phyloP scores from a whole-genome alignment of 148 eudicot species.

The Cornus kousa region DNA sequence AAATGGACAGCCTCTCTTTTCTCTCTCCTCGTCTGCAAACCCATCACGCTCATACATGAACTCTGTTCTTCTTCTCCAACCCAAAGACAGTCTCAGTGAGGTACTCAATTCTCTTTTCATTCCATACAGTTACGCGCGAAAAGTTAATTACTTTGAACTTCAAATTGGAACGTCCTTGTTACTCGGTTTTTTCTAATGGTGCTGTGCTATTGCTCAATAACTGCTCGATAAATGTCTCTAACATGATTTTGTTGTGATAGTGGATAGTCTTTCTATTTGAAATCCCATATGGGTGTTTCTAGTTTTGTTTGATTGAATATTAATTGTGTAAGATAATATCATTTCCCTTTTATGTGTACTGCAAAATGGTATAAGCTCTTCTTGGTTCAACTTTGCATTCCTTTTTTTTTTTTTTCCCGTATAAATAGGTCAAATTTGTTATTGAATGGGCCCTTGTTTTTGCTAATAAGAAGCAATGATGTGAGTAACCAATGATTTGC shows the following conservation, averaged over 20 bases:
- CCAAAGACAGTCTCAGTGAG: slow-evolving; percentile 22
- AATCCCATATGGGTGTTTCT: neutral
- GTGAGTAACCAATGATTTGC: no score
- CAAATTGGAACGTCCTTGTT: neutral
- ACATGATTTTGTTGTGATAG: neutral
- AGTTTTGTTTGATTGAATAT: neutral
- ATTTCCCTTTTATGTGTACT: neutral
- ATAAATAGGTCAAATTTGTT: neutral
- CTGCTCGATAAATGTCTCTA: slow-evolving; percentile 33
- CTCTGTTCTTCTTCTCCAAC: slow-evolving; percentile 14
- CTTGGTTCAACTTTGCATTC: neutral
- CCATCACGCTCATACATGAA: slow-evolving; percentile 6
- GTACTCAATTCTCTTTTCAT: slow-evolving; percentile 15
- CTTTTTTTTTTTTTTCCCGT: neutral
- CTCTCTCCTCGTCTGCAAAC: slow-evolving; percentile 21
- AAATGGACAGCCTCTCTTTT: slow-evolving; percentile 20
- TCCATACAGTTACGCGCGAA: no score
- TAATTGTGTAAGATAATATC: neutral
- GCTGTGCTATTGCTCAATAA: slow-evolving; percentile 4
- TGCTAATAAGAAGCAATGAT: no score
- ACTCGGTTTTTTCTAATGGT: neutral
- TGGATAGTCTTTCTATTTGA: neutral
- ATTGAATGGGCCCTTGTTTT: no score
- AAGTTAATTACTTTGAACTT: neutral
- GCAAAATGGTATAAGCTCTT: neutral